Evolutionary conservation across 495 filamentous ascomycete genomes (phyloP).

Genomic region (Evansstolkia leycettana): DNA sequence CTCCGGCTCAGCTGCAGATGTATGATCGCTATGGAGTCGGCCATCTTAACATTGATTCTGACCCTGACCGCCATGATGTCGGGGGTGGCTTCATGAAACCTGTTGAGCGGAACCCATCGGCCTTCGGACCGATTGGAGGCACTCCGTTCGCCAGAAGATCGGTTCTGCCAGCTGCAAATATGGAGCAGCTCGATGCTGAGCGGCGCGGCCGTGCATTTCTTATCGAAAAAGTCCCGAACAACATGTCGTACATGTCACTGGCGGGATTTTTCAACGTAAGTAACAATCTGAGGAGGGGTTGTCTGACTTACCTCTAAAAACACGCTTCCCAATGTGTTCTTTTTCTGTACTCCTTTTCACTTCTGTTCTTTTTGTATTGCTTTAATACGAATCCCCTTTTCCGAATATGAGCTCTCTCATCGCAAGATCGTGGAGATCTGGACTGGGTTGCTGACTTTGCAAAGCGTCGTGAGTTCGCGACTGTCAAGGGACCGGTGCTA

Average conservation of each 20-base stretch:
- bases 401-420: background rate
- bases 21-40: constrained; percentile 5
- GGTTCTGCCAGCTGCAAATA: background rate
- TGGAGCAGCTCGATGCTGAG: constrained; percentile 8
- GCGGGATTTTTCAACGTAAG: constrained; percentile 23
- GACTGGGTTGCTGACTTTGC: constrained; percentile 1
- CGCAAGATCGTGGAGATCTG: background rate
- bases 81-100: background rate
- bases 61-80: constrained; percentile 2
- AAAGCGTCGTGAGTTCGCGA: constrained; percentile 23
- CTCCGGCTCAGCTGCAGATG: constrained; percentile 2
- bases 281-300: background rate
- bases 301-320: background rate
- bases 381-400: too few species aligned
- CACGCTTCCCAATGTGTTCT: background rate
- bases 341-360: background rate
- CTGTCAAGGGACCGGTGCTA: constrained; percentile 17
- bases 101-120: constrained; percentile 1
- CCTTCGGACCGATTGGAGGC: constrained; percentile 8
- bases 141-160: constrained; percentile 4
- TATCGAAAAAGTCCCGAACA: constrained; percentile 18
- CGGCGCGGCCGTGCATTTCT: constrained; percentile 15
- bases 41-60: constrained; percentile 7
- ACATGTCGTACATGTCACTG: constrained; percentile 16
- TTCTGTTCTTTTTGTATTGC: background rate